These are phyloP conservation scores for Russula vinacea DNA, from an alignment of 768 basidiomycete genomes.

Conservation along the genomic window DNA sequence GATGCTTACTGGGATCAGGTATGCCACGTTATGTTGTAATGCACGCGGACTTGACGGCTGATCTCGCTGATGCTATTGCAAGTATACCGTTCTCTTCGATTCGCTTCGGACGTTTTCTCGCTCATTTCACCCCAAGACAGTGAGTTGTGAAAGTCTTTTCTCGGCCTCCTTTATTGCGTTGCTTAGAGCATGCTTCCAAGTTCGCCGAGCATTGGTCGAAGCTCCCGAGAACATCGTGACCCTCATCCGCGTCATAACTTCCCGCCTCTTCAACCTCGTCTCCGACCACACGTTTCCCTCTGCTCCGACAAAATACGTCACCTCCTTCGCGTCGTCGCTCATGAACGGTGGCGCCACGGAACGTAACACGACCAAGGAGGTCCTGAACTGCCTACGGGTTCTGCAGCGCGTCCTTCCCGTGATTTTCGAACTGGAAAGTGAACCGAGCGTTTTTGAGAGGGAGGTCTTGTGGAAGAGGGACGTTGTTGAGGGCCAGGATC, in stretches of 20 bases:
- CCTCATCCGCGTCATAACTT: constrained; percentile 66
- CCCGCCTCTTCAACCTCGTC: constrained; percentile 69
- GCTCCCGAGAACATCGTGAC: constrained; percentile 87
- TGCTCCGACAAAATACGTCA: constrained; percentile 50
- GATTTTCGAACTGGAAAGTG: constrained; percentile 77
- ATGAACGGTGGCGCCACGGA: constrained; percentile 56
- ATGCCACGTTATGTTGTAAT: constrained; percentile 29
- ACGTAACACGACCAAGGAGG: constrained; percentile 77
- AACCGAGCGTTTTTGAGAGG: constrained; percentile 67
- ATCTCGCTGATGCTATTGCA: constrained; percentile 4
- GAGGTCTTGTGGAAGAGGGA: constrained; percentile 74
- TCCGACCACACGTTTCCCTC: constrained; percentile 80
- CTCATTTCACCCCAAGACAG: constrained; percentile 38
- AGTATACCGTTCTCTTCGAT: constrained; percentile 87
- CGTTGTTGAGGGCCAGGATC: constrained; percentile 40
- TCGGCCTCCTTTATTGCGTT: not conserved
- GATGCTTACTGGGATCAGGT: constrained; percentile 94
- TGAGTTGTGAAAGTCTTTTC: not conserved
- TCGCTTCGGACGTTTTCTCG: constrained; percentile 87
- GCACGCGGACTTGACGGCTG: not conserved
- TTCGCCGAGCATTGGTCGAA: constrained; percentile 74
- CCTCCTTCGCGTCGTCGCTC: constrained; percentile 66
- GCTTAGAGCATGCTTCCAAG: constrained; percentile 40
- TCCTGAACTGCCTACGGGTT: constrained; percentile 87
- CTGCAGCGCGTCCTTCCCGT: constrained; percentile 87